These are phyloP conservation scores for Podospora didyma DNA, from an alignment of 495 filamentous ascomycete species.

Conservation along the genomic window DNA sequence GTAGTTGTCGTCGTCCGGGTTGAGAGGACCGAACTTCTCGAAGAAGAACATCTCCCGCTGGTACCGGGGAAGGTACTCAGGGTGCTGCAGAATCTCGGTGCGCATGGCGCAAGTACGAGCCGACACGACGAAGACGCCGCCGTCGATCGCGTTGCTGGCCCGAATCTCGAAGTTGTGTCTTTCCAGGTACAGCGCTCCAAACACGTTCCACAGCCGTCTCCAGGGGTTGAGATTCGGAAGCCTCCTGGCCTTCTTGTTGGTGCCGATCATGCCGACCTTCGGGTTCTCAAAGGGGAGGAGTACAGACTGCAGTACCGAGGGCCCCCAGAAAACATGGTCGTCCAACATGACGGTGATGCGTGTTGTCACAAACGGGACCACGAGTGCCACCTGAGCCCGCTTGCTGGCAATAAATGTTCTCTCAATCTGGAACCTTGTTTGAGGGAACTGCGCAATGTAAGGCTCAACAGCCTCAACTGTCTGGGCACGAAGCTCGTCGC, in stretches of 20 bases:
- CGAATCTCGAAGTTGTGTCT: constrained; percentile 57
- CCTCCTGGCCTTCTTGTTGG: constrained; percentile 45
- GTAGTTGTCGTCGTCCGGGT: constrained; percentile 68
- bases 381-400: constrained; percentile 45
- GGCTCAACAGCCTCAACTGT: constrained; percentile 9
- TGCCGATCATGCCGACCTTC: constrained; percentile 49
- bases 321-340: constrained; percentile 54
- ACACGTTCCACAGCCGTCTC: constrained; percentile 45
- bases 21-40: constrained; percentile 41
- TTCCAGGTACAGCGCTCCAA: constrained; percentile 50
- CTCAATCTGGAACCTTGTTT: constrained; percentile 16
- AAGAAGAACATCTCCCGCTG: constrained; percentile 54
- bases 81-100: constrained; percentile 43
- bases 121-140: constrained; percentile 54
- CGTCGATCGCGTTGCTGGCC: constrained; percentile 50
- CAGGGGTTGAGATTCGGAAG: constrained; percentile 21
- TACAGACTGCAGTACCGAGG: constrained; percentile 36
- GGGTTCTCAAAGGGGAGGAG: constrained; percentile 51
- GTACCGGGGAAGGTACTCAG: constrained; percentile 48
- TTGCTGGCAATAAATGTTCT: constrained; percentile 37
- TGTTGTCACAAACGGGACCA: constrained; percentile 38
- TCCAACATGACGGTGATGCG: constrained; percentile 47
- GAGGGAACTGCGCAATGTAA: constrained; percentile 6
- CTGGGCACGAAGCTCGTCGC: constrained; percentile 13
- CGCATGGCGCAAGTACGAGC: constrained; percentile 48